These are phyloP conservation scores for Penicillium sp. DNA, from an alignment of 2,329 filamentous ascomycete genomes.

Conservation along the genomic window DNA sequence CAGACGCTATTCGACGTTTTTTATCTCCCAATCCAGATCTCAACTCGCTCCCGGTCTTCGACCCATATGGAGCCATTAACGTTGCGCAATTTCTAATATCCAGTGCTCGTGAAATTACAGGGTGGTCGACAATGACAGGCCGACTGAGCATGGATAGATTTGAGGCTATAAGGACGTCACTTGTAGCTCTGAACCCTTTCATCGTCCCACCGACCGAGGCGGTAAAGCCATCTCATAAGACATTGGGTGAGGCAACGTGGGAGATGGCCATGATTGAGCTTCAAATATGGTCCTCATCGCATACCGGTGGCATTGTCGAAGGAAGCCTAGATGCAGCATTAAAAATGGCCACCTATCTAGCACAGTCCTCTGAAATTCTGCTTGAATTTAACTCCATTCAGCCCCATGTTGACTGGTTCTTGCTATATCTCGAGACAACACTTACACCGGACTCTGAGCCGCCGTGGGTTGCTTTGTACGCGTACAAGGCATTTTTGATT, in stretches of 20 bases:
- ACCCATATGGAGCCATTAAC: constrained; percentile 41
- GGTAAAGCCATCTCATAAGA: too few relatives aligned
- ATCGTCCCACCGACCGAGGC: constrained; percentile 19
- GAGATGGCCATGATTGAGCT: constrained; percentile 42
- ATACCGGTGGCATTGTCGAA: constrained; percentile 38
- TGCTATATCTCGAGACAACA: constrained; percentile 35
- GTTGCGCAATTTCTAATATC: constrained; percentile 42
- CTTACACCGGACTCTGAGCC: constrained; percentile 27
- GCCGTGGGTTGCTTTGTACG: constrained; percentile 39
- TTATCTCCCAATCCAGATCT: constrained; percentile 29
- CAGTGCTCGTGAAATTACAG: constrained; percentile 40
- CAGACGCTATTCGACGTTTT: constrained; percentile 36
- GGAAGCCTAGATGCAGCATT: constrained; percentile 35
- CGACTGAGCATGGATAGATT: constrained; percentile 39
- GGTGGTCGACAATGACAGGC: constrained; percentile 43
- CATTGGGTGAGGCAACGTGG: constrained; percentile 36
- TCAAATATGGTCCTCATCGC: constrained; percentile 40
- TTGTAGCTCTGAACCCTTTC: constrained; percentile 30
- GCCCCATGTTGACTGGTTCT: constrained; percentile 39
- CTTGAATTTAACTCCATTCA: constrained; percentile 30
- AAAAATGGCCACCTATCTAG: constrained; percentile 28
- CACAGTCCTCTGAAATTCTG: constrained; percentile 29
- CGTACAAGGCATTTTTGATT: constrained; percentile 41
- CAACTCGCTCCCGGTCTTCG: constrained; percentile 30
- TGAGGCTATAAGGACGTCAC: constrained; percentile 32